Percentiles rank a stretch among this genome's conserved stretches.
Evolutionary conservation across 768 basidiomycete species (phyloP).

Genomic region (Xerocomellus dryophilus): DNA sequence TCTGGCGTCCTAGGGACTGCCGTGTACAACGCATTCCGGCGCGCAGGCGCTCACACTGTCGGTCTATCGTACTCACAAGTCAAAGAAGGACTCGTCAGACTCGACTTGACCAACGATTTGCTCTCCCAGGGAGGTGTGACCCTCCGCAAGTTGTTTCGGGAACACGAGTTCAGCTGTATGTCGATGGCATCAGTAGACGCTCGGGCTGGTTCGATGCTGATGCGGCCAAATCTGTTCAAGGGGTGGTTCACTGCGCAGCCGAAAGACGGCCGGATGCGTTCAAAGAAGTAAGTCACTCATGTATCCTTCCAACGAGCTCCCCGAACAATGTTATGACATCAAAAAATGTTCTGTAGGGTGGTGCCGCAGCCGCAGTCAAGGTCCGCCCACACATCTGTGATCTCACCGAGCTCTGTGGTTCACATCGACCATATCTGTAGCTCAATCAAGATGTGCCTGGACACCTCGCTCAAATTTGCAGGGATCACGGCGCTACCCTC

Average conservation of each 20-base stretch:
- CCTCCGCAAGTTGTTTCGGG: slow-evolving; percentile 49
- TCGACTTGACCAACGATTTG: slow-evolving; percentile 64
- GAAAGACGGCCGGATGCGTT: slow-evolving; percentile 92
- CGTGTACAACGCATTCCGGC: slow-evolving; percentile 63
- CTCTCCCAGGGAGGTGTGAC: slow-evolving; percentile 36
- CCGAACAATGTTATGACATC: not conserved
- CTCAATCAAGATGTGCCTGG: slow-evolving; percentile 78
- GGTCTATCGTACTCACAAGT: slow-evolving; percentile 74
- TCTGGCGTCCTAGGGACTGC: slow-evolving; percentile 89
- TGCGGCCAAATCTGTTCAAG: slow-evolving; percentile 34
- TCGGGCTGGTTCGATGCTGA: slow-evolving; percentile 4
- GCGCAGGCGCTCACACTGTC: slow-evolving; percentile 44
- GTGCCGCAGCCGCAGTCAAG: slow-evolving; percentile 64
- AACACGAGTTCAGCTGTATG: slow-evolving; percentile 70
- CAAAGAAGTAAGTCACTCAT: slow-evolving; percentile 59
- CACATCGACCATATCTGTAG: slow-evolving; percentile 36
- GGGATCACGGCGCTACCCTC: slow-evolving; percentile 59
- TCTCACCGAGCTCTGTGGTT: not conserved
- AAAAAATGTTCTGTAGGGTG: slow-evolving; percentile 28
- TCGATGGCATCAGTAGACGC: slow-evolving; percentile 2
- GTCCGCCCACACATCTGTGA: slow-evolving; percentile 36
- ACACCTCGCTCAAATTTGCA: slow-evolving; percentile 65
- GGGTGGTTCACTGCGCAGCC: slow-evolving; percentile 94
- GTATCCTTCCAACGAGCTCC: not conserved
- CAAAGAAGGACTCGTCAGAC: slow-evolving; percentile 46